Evolutionary conservation across 495 filamentous ascomycete species (phyloP).

Genomic region (Tuber indicum): DNA sequence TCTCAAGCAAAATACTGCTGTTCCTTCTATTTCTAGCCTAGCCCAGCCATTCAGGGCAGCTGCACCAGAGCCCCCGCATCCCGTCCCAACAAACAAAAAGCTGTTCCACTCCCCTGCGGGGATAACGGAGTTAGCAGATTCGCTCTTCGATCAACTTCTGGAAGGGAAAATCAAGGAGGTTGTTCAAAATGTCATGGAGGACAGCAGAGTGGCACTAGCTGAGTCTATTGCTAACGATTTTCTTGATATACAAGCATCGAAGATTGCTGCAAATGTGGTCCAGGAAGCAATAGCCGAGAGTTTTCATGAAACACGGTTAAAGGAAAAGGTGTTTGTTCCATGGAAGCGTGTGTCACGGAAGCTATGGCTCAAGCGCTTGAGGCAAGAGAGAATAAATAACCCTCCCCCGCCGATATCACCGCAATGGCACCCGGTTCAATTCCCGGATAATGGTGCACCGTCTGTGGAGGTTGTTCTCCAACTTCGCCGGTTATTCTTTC

Average conservation of each 20-base stretch:
- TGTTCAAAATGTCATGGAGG: constrained; percentile 20
- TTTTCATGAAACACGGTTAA: constrained; percentile 27
- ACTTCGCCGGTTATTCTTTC: neutral
- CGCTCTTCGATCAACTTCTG: constrained; percentile 24
- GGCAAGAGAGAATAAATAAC: constrained; percentile 25
- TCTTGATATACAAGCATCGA: constrained; percentile 18
- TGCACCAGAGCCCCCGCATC: constrained; percentile 10
- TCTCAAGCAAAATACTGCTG: neutral
- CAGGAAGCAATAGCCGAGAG: constrained; percentile 25
- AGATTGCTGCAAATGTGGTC: constrained; percentile 25
- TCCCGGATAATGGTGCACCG: constrained; percentile 21
- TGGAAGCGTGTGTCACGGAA: constrained; percentile 28
- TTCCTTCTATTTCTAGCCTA: neutral
- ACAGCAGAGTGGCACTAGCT: constrained; percentile 10
- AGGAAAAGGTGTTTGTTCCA: constrained; percentile 20
- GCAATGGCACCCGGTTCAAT: constrained; percentile 34
- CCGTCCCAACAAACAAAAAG: constrained; percentile 4
- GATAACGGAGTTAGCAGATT: constrained; percentile 26
- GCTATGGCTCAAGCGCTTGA: constrained; percentile 25
- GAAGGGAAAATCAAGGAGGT: constrained; percentile 9
- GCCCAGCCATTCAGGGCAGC: neutral
- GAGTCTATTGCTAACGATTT: constrained; percentile 17
- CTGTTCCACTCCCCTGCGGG: constrained; percentile 22
- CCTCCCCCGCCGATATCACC: constrained; percentile 15
- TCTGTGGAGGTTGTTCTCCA: constrained; percentile 9